Conservation (phyloP, 176 grass and related monocot species). For the Oryza longistaminata region DNA sequence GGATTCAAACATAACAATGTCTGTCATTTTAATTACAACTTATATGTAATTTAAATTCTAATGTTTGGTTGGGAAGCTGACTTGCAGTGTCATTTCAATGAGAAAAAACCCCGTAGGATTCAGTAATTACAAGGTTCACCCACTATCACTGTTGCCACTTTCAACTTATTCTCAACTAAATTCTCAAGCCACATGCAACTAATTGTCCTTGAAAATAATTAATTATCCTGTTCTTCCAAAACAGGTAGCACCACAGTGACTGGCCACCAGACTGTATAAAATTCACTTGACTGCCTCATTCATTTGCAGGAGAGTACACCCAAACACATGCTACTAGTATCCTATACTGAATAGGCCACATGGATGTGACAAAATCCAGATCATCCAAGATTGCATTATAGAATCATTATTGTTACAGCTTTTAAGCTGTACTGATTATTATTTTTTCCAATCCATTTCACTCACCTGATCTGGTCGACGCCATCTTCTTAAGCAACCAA, state of each 20-base stretch:
- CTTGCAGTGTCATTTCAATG: neutral
- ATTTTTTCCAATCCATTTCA: slow-evolving; percentile 22
- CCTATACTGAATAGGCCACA: slow-evolving; percentile 2
- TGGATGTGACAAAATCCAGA: slow-evolving; percentile 16
- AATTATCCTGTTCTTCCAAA: neutral
- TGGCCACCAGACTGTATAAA: neutral
- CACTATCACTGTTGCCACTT: neutral
- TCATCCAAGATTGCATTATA: neutral
- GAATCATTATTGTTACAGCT: slow-evolving; percentile 15
- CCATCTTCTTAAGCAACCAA: slow-evolving; percentile 44
- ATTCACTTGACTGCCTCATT: neutral
- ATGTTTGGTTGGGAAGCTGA: neutral
- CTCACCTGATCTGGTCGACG: slow-evolving; percentile 32
- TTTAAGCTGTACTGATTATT: neutral
- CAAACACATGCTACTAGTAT: neutral
- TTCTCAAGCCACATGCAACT: neutral
- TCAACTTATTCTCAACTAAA: neutral
- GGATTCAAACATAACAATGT: neutral
- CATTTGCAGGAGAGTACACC: neutral
- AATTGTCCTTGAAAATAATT: neutral
- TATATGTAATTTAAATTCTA: no score
- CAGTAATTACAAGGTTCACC: neutral
- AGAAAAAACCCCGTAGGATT: neutral
- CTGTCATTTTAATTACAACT: no score
- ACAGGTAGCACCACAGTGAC: neutral